Evolutionary conservation across 768 basidiomycete species (phyloP), one percentile per base, ranked within the genome.

Genomic region (Amanita pseudoporphyria): DNA sequence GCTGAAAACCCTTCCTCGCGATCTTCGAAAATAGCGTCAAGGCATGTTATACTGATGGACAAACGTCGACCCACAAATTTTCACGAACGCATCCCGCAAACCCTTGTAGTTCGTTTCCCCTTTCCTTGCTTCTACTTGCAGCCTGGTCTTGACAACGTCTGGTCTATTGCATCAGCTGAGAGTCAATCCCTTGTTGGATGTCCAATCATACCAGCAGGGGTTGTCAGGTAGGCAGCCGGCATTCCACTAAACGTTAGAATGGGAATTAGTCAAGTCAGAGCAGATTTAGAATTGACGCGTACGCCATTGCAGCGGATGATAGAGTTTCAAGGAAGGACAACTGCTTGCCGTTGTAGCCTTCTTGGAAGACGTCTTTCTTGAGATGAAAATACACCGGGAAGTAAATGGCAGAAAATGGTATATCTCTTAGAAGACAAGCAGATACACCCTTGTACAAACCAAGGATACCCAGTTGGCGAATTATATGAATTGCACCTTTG

Each of bases 111-210:
- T 71, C 5, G 92, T 87, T 62, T 98, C 81, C 9, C 96, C 96
- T 59, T 86, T 83, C 55, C 85, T 78, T 37, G 91, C 86, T 64
- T 98, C 96, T 9, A 90, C 85, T 64, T 98, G 95, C 56, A 98
- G 69, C 41, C 94, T 80, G 13, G 96, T 98, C 77, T 99, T 98
- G 61, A 98, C 88, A 53, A 98, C 96, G 67, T 99, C 95, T 87
- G 43, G 21, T 30, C 12, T 18, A 39, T 51, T 26, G 32, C 54
- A 39, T 54, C 30, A 14, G 31, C 2, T 9, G 22, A 24, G 21
- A 28, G 1, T 9, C 10, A 30, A 24, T n/a, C 30, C 31, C 18
- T n/a, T 30, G 9, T 13, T 18, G 48, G 47, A 43, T 43, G 46
- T 44, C 44, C 45, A 13, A 35, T 55, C 71, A 59, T 56, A 88